Conservation (phyloP, 1,284 basidiomycete genomes). For the Ganoderma meredithae region DNA sequence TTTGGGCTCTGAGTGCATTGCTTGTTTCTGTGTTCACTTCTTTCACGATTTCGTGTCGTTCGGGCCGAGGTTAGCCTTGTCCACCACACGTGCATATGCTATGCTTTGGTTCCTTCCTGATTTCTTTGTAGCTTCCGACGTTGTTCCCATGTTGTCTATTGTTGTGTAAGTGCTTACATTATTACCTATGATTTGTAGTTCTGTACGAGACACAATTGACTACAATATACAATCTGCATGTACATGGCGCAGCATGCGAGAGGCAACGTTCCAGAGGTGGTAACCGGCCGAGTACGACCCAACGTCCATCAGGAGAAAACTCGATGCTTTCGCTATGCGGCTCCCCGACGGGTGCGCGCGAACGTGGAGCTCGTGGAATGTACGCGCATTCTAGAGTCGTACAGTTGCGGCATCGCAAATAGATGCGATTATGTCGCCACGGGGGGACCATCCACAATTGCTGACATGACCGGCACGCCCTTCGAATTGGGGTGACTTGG, state of each 20-base stretch:
- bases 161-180: conserved; percentile 17
- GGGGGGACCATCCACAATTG: no score
- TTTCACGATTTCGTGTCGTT: neutral
- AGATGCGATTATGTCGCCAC: no score
- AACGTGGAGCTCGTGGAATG: no score
- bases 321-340: no score
- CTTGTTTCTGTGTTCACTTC: neutral
- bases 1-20: conserved; percentile 38
- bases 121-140: neutral
- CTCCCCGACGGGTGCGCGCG: no score
- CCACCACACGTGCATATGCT: neutral
- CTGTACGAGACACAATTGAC: no score
- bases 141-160: conserved; percentile 10
- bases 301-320: neutral
- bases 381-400: no score
- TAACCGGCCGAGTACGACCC: neutral
- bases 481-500: no score
- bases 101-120: neutral
- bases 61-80: neutral
- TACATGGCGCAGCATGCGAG: no score
- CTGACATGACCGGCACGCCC: no score
- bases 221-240: no score
- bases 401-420: no score
- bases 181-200: conserved; percentile 14
- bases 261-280: neutral